phyloP scores from a whole-genome alignment of 2,329 filamentous ascomycete genomes.

The Trichoderma sp. region DNA sequence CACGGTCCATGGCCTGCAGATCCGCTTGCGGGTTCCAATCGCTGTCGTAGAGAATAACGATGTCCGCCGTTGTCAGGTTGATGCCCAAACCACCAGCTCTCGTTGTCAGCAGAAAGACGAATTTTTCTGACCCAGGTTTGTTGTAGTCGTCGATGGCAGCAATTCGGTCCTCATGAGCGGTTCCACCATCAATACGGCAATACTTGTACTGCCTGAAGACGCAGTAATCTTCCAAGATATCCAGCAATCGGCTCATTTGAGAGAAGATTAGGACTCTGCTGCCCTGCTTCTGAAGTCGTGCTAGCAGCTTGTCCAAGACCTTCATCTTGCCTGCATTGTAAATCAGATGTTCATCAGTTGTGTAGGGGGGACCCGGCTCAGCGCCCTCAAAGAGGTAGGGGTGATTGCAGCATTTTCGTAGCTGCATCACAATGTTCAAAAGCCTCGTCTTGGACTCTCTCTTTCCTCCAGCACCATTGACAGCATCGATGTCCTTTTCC shows the following conservation, averaged over 20 bases:
- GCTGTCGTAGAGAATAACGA: constrained; percentile 94
- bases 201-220: constrained; percentile 95
- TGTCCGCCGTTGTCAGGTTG: constrained; percentile 92
- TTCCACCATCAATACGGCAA: constrained; percentile 95
- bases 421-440: constrained; percentile 98
- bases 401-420: constrained; percentile 98
- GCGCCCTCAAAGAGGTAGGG: constrained; percentile 97
- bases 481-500: constrained; percentile 98
- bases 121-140: constrained; percentile 92
- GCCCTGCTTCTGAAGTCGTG: constrained; percentile 79
- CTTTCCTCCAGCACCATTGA: constrained; percentile 95
- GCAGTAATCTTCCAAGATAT: constrained; percentile 98
- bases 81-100: constrained; percentile 95
- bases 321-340: constrained; percentile 97
- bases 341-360: constrained; percentile 93
- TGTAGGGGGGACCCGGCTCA: constrained; percentile 95
- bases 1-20: constrained; percentile 97
- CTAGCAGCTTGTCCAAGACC: constrained; percentile 89
- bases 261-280: constrained; percentile 99
- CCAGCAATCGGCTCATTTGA: constrained; percentile 95
- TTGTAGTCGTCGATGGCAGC: constrained; percentile 99
- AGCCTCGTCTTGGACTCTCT: constrained; percentile 96
- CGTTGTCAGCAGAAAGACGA: constrained; percentile 93
- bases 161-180: constrained; percentile 96
- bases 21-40: constrained; percentile 99